Evolutionary conservation across 179 eudicot species (phyloP).

Genomic region (Nepenthes alata): DNA sequence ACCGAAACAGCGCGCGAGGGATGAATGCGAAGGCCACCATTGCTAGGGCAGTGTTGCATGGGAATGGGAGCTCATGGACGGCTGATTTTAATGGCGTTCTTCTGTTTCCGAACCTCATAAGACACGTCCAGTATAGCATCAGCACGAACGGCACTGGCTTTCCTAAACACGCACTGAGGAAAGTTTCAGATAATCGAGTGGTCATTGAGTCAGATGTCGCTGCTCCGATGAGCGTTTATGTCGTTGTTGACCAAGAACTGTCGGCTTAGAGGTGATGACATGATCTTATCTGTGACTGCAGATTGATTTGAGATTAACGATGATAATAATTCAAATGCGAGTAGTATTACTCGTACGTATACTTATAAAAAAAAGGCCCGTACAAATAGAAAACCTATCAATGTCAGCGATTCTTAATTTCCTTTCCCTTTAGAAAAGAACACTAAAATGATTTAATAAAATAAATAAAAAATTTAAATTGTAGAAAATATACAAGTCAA

Average conservation of each 20-base stretch:
- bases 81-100: constrained; percentile 36
- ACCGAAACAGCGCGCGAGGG: constrained; percentile 38
- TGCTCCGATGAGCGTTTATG: constrained; percentile 34
- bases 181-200: constrained; percentile 44
- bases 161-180: constrained; percentile 54
- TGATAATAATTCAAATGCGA: no score
- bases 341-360: no score
- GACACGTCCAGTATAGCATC: constrained; percentile 34
- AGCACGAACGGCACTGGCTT: constrained; percentile 24
- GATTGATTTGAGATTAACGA: no score
- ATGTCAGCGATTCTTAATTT: no score
- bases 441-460: no score
- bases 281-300: no score
- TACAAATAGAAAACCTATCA: no score
- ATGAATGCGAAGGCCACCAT: constrained; percentile 45
- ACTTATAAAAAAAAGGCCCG: no score
- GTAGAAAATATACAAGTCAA: no score
- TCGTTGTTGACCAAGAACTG: constrained; percentile 46
- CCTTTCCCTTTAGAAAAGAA: no score
- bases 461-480: no score
- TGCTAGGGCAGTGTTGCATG: constrained; percentile 25
- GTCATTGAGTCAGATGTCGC: constrained; percentile 37
- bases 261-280: no score
- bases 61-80: constrained; percentile 36
- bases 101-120: constrained; percentile 42